These are phyloP conservation scores for Glycine tomentella DNA, from an alignment of 306 rosid species.

Conservation along the genomic window DNA sequence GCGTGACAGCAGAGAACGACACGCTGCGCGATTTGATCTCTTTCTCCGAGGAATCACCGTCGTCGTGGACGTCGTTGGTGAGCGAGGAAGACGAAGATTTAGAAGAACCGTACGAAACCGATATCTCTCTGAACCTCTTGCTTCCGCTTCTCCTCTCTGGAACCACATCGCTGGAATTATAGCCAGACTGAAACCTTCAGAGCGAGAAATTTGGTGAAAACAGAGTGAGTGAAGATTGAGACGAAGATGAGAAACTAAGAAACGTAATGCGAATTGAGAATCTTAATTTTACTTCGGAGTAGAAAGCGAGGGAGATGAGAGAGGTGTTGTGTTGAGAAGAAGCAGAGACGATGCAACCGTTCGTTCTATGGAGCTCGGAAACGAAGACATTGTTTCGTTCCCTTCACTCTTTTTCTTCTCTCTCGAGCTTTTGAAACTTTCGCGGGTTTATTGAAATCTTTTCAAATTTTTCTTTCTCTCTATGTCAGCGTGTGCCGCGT, in stretches of 20 bases:
- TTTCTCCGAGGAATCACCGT: conserved; percentile 50
- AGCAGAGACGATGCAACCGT: conserved; percentile 82
- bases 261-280: neutral
- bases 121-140: conserved; percentile 45
- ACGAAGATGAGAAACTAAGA: neutral
- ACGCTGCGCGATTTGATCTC: conserved; percentile 48
- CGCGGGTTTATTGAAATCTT: conserved; percentile 66
- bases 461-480: conserved; percentile 45
- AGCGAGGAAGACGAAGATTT: conserved; percentile 57
- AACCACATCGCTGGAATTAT: conserved; percentile 22
- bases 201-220: conserved; percentile 33
- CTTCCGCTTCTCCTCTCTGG: conserved; percentile 46
- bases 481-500: conserved; percentile 7
- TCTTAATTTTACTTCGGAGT: conserved; percentile 51
- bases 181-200: conserved; percentile 49
- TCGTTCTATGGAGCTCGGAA: conserved; percentile 70
- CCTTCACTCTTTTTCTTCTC: conserved; percentile 10
- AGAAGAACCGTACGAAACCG: conserved; percentile 40
- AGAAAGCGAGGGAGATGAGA: conserved; percentile 37
- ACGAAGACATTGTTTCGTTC: conserved; percentile 52
- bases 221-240: conserved; percentile 36
- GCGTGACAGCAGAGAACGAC: conserved; percentile 52
- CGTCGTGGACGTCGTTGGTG: conserved; percentile 53
- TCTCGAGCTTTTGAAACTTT: conserved; percentile 46
- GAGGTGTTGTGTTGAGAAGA: conserved; percentile 62